phyloP scores from a whole-genome alignment of 805 yeast genomes.

The Candida glaebosa region DNA sequence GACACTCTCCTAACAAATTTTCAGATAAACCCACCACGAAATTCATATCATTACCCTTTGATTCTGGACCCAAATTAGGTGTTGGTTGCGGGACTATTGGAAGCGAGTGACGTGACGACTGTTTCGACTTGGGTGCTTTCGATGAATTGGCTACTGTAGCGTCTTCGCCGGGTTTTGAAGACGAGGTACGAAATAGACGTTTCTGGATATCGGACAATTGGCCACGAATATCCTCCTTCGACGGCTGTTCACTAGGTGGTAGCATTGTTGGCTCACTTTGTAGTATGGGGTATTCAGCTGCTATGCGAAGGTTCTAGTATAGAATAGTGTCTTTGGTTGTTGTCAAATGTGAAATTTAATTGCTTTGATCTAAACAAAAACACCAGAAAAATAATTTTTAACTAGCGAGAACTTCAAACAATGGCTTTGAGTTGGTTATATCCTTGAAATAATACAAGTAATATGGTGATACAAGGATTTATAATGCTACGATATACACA shows the following conservation, averaged over 20 bases:
- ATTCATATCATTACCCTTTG: constrained; percentile 59
- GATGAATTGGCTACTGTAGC: constrained; percentile 6
- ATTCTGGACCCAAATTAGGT: constrained; percentile 39
- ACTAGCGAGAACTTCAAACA: too few species aligned
- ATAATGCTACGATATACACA: too few species aligned
- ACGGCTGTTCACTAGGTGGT: constrained; percentile 2
- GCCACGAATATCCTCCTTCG: constrained; percentile 28
- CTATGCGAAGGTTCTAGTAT: too few species aligned
- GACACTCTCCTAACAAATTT: constrained; percentile 64
- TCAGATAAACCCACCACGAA: constrained; percentile 75
- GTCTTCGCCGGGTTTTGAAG: constrained; percentile 7
- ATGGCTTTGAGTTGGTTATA: too few species aligned
- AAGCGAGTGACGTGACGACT: constrained; percentile 1
- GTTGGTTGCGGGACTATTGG: constrained; percentile 14
- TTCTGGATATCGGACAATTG: constrained; percentile 38
- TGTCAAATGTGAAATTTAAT: neutral
- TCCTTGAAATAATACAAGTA: too few species aligned
- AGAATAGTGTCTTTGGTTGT: too few species aligned
- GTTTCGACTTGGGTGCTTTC: constrained; percentile 8
- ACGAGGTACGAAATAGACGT: constrained; percentile 24
- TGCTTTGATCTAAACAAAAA: neutral
- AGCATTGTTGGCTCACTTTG: neutral
- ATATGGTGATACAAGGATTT: too few species aligned
- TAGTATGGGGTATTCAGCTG: too few species aligned
- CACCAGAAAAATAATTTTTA: neutral